Evolutionary conservation across 192 early-diverging fungal species (phyloP), one percentile per base, ranked within the genome.

Genomic region (Lobosporangium transversale): DNA sequence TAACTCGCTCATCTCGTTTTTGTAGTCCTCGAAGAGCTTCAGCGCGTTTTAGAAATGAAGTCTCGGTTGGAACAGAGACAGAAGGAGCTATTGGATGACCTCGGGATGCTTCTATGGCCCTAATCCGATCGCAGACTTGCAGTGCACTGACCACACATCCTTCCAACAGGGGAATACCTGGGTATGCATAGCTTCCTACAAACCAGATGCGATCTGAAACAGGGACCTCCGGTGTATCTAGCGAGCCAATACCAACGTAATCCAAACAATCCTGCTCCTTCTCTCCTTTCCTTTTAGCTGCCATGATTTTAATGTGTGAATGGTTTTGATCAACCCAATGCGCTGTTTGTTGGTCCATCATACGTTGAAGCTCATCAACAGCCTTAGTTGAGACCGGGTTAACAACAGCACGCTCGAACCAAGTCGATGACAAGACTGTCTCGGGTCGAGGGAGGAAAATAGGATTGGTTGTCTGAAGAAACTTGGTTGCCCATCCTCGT

Each of bases 381-480:
- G 73, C 69, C 27, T 62, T 68, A 60, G 80, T 80, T 20, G 88
- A 88, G 12, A 75, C 60, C 5, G 80, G 58, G 10, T 86, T 86
- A 32, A 88, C 73, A 14, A 86, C 78, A 18, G 85, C 81, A 3
- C 88, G 85, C 42, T 80, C 85, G 70, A 89, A 87, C 42, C 51
- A 48, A 0, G 86, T 61, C 3, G 69, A 69, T n/a, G 84, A 78
- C 20, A 81, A 53, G 6, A 82, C 68, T 30, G 68, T 65, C 1
- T 61, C 45, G 11, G 66, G 40, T 1, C 67, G 64, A 32, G 85
- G 81, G 21, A 47, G 62, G 4, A 79, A 57, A 26, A 83, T 67
- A 14, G 88, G 87, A 55, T 89, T 89, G 21, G 81, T 82, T 1
- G 88, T 89, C 78, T 88, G 88, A 58, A 89, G 83, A 48, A 85